phyloP scores from a whole-genome alignment of 257 asterid species.

The Pogostemon cablin region DNA sequence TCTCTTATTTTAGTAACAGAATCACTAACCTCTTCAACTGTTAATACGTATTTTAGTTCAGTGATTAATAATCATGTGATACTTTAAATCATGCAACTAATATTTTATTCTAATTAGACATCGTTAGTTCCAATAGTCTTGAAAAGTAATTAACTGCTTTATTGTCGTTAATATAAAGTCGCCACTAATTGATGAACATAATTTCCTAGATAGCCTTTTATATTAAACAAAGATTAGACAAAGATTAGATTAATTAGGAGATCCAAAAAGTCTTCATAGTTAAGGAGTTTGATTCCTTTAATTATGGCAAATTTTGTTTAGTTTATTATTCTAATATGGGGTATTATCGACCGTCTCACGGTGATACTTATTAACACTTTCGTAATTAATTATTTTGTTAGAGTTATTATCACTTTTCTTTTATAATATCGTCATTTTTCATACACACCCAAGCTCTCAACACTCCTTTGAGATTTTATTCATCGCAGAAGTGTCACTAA shows the following conservation, averaged over 20 bases:
- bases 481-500: too few relatives aligned
- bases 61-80: conserved; percentile 15
- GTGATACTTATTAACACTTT: too few relatives aligned
- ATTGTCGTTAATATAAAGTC: conserved; percentile 27
- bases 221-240: background rate
- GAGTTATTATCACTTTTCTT: too few relatives aligned
- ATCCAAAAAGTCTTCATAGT: background rate
- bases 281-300: too few relatives aligned
- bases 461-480: too few relatives aligned
- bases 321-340: too few relatives aligned
- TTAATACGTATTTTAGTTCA: conserved; percentile 15
- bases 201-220: background rate
- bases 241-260: conserved; percentile 5
- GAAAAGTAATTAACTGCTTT: conserved; percentile 28
- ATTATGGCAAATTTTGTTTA: too few relatives aligned
- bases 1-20: conserved; percentile 21
- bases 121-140: conserved; percentile 25
- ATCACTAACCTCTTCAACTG: conserved; percentile 26
- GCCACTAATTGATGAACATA: conserved; percentile 22
- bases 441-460: too few relatives aligned
- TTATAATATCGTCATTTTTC: too few relatives aligned
- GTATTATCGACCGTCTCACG: too few relatives aligned
- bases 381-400: too few relatives aligned
- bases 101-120: conserved; percentile 14
- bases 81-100: conserved; percentile 13